These are phyloP conservation scores for Xylariaceae sp. DNA, from an alignment of 2,329 filamentous ascomycete genomes.

Conservation along the genomic window DNA sequence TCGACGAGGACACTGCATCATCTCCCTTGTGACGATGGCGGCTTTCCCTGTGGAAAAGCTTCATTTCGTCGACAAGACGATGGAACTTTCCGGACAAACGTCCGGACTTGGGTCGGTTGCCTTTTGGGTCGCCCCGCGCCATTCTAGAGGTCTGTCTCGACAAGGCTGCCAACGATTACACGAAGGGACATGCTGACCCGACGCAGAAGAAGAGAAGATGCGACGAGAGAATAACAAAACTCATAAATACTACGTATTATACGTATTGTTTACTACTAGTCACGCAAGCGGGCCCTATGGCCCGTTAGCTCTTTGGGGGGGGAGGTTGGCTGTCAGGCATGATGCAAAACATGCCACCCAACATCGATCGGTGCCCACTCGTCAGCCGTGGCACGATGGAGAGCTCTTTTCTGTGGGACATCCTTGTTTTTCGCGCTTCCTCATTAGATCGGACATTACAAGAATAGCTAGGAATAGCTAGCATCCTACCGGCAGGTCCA, in stretches of 20 bases:
- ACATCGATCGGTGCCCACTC: constrained; percentile 12
- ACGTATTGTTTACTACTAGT: too few species aligned
- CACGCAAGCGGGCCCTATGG: constrained; percentile 18
- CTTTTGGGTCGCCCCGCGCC: constrained; percentile 19
- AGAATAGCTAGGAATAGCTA: constrained; percentile 4
- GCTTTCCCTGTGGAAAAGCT: constrained; percentile 25
- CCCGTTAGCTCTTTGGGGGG: too few species aligned
- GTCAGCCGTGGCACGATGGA: constrained; percentile 18
- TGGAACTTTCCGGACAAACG: constrained; percentile 30
- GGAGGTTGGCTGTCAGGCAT: constrained; percentile 11
- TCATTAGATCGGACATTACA: constrained; percentile 10
- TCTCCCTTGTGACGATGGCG: constrained; percentile 25
- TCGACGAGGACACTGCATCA: constrained; percentile 9
- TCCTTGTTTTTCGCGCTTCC: constrained; percentile 6
- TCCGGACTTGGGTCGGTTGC: constrained; percentile 20
- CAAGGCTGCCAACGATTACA: constrained; percentile 9
- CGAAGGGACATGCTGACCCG: constrained; percentile 14
- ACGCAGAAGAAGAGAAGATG: constrained; percentile 2
- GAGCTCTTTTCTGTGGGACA: constrained; percentile 23
- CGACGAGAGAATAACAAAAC: constrained; percentile 4
- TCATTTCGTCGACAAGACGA: constrained; percentile 34
- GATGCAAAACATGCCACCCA: constrained; percentile 23
- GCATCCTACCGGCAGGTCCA: constrained; percentile 9
- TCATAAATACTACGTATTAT: constrained; percentile 11
- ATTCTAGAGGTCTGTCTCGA: constrained; percentile 15